Evolutionary conservation across 2,329 filamentous ascomycete species (phyloP).

Genomic region (Cladorrhinum sp.): DNA sequence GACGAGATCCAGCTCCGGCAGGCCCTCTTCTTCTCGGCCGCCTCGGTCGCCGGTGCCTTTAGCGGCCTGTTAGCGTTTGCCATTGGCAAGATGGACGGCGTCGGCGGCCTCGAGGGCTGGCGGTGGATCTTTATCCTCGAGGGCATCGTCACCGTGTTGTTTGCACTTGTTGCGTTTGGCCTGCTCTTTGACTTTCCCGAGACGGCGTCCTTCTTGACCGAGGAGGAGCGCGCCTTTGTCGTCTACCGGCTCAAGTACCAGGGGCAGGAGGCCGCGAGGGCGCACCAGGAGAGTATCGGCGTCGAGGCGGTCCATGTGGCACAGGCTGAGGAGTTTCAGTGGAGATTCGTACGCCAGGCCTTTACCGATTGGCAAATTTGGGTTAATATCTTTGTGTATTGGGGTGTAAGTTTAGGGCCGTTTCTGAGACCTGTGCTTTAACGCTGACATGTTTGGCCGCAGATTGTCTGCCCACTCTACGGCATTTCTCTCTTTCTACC

Average conservation of each 20-base stretch:
- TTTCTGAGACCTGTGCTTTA: conserved; percentile 34
- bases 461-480: conserved; percentile 55
- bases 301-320: no score
- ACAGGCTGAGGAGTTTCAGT: conserved; percentile 71
- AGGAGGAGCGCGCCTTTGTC: conserved; percentile 68
- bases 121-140: conserved; percentile 68
- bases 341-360: conserved; percentile 69
- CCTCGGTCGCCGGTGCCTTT: conserved; percentile 75
- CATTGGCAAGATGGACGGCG: conserved; percentile 66
- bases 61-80: conserved; percentile 69
- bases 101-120: conserved; percentile 59
- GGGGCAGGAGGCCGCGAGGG: conserved; percentile 34
- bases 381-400: conserved; percentile 59
- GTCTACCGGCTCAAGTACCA: conserved; percentile 68
- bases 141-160: conserved; percentile 48
- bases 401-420: conserved; percentile 52
- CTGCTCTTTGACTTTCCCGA: conserved; percentile 79
- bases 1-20: conserved; percentile 53
- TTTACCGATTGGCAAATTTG: conserved; percentile 79
- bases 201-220: conserved; percentile 69
- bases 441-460: conserved; percentile 5
- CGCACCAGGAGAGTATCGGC: no score
- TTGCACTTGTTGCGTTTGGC: conserved; percentile 67
- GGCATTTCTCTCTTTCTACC: conserved; percentile 60
- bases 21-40: conserved; percentile 80